Conservation (phyloP, 805 yeast genomes). For the Wickerhamomyces strasburgensis region DNA sequence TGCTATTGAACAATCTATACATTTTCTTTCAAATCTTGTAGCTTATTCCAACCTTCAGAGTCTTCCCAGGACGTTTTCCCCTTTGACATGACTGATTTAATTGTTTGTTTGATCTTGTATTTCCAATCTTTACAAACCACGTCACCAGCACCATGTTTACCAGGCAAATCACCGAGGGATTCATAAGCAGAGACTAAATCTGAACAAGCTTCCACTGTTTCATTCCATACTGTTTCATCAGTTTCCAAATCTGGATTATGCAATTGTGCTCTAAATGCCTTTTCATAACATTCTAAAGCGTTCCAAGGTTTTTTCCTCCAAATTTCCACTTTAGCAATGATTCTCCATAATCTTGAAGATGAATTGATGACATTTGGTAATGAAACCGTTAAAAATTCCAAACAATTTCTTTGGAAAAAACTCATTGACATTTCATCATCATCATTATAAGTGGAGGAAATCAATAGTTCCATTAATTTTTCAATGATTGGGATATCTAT, state of each 20-base stretch:
- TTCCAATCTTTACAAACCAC: slow-evolving; percentile 92
- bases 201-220: slow-evolving; percentile 70
- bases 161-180: slow-evolving; percentile 79
- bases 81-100: slow-evolving; percentile 71
- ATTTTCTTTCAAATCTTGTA: slow-evolving; percentile 37
- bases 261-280: slow-evolving; percentile 71
- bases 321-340: slow-evolving; percentile 76
- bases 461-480: slow-evolving; percentile 61
- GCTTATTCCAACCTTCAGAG: slow-evolving; percentile 66
- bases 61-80: slow-evolving; percentile 80
- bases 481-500: slow-evolving; percentile 75
- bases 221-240: slow-evolving; percentile 63
- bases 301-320: slow-evolving; percentile 90
- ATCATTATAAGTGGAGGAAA: slow-evolving; percentile 38
- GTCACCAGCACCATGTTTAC: slow-evolving; percentile 74
- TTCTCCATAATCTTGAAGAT: slow-evolving; percentile 63
- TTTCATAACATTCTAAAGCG: slow-evolving; percentile 79
- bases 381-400: slow-evolving; percentile 63
- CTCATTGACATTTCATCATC: slow-evolving; percentile 32
- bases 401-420: slow-evolving; percentile 63
- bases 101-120: slow-evolving; percentile 68
- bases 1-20: slow-evolving; percentile 5
- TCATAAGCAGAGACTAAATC: slow-evolving; percentile 85
- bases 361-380: slow-evolving; percentile 68
- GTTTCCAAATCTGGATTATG: slow-evolving; percentile 60